Evolutionary conservation across 164 flowering plant species (phyloP).

Genomic region (Berberis vulgaris): DNA sequence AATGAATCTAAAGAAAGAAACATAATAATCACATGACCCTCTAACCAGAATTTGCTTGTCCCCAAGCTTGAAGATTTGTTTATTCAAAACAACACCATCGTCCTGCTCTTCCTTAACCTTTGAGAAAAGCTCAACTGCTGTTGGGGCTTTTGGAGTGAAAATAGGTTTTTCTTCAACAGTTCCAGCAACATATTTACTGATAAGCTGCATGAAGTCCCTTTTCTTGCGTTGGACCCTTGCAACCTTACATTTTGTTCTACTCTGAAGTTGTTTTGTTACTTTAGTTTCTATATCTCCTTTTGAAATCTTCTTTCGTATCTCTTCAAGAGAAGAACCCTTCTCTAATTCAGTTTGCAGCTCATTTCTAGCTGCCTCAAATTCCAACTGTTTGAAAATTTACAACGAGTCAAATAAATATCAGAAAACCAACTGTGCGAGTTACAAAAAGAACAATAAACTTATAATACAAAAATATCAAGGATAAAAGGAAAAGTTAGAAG

Average conservation of each 20-base stretch:
- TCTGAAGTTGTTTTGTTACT: conserved; percentile 42
- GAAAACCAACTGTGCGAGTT: neutral
- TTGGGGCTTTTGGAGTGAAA: conserved; percentile 31
- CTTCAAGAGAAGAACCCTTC: conserved; percentile 62
- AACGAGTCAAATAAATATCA: conserved; percentile 4
- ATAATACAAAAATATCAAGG: too few species aligned
- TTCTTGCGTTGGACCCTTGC: conserved; percentile 79
- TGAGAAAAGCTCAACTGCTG: conserved; percentile 47
- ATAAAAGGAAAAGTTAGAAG: too few species aligned
- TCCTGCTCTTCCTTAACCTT: conserved; percentile 52
- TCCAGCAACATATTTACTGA: conserved; percentile 40
- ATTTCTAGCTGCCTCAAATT: conserved; percentile 70
- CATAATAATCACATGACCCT: conserved; percentile 3
- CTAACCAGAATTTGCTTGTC: conserved; percentile 77
- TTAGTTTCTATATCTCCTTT: conserved; percentile 57
- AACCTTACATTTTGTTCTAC: conserved; percentile 25
- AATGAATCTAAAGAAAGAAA: neutral
- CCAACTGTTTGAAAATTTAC: conserved; percentile 34
- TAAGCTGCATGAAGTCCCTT: conserved; percentile 58
- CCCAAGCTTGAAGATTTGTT: conserved; percentile 46
- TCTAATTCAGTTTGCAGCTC: conserved; percentile 58
- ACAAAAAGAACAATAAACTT: neutral
- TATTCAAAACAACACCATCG: conserved; percentile 37
- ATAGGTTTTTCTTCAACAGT: conserved; percentile 21
- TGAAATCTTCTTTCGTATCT: conserved; percentile 41